Evolutionary conservation across 2,329 filamentous ascomycete species (phyloP).

Genomic region (Cadophora gregata): DNA sequence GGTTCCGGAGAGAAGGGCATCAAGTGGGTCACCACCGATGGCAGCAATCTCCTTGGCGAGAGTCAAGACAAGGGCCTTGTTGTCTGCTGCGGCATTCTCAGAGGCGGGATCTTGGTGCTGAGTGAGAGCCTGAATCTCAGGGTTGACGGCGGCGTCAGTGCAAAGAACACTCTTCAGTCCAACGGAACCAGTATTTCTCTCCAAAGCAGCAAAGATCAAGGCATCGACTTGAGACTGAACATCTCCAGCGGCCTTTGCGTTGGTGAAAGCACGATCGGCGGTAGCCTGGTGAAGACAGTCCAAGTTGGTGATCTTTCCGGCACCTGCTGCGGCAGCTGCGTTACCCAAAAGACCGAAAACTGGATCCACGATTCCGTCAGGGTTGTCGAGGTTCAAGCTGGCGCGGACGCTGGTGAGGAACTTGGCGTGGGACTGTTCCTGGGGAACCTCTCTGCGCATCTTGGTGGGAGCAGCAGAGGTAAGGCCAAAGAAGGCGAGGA

Average conservation of each 20-base stretch:
- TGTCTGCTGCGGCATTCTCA: constrained; percentile 57
- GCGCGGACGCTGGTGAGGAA: constrained; percentile 53
- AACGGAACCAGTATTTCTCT: constrained; percentile 65
- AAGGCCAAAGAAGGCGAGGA: constrained; percentile 42
- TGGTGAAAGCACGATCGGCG: constrained; percentile 66
- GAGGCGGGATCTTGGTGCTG: constrained; percentile 74
- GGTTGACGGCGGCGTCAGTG: constrained; percentile 63
- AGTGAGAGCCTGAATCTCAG: constrained; percentile 66
- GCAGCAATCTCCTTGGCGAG: constrained; percentile 64
- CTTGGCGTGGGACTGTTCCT: constrained; percentile 61
- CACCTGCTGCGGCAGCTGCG: constrained; percentile 55
- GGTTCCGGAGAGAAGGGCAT: constrained; percentile 65
- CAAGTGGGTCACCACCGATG: constrained; percentile 66
- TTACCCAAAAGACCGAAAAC: constrained; percentile 60
- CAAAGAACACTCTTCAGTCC: constrained; percentile 64
- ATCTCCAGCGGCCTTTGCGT: constrained; percentile 61
- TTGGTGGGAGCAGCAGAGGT: constrained; percentile 42
- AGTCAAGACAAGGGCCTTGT: constrained; percentile 65
- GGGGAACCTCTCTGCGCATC: constrained; percentile 56
- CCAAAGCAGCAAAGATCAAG: constrained; percentile 59
- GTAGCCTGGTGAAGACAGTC: constrained; percentile 65
- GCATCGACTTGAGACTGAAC: constrained; percentile 58
- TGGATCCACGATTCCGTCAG: constrained; percentile 53
- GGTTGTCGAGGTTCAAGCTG: constrained; percentile 55
- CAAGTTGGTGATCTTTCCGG: constrained; percentile 55